These are phyloP conservation scores for Cyberlindnera samutprakarnensis DNA, from an alignment of 805 yeast species.

Conservation along the genomic window DNA sequence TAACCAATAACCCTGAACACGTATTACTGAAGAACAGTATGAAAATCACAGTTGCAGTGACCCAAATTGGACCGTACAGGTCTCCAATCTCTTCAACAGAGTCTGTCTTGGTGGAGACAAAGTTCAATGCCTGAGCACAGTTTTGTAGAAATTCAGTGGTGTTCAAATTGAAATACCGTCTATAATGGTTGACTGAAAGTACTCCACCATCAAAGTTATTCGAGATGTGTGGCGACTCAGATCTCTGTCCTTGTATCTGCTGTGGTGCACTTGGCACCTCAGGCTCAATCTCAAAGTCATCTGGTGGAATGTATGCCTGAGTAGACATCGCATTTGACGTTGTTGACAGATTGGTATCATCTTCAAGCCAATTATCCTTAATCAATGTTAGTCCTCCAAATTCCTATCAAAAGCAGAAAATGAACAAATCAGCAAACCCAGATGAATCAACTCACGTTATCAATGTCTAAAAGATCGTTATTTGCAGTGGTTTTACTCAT, in stretches of 20 bases:
- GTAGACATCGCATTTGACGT: constrained; percentile 5
- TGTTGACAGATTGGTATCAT: constrained; percentile 16
- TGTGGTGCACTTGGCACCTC: constrained; percentile 1
- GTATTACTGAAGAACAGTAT: constrained; percentile 71
- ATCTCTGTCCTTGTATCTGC: neutral
- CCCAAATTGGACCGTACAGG: constrained; percentile 87
- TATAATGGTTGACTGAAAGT: constrained; percentile 51
- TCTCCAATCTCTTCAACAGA: constrained; percentile 47
- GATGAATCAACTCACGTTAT: constrained; percentile 2
- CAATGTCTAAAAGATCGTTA: constrained; percentile 10
- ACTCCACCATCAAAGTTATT: constrained; percentile 33
- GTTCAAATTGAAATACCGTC: constrained; percentile 62
- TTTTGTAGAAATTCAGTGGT: constrained; percentile 53
- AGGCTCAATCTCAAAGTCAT: constrained; percentile 14
- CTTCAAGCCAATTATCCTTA: constrained; percentile 17
- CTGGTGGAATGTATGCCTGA: constrained; percentile 29
- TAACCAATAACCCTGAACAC: constrained; percentile 55
- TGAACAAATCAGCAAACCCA: neutral
- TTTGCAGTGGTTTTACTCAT: too few species aligned
- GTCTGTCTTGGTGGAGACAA: constrained; percentile 40
- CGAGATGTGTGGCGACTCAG: constrained; percentile 5
- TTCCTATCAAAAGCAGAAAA: neutral
- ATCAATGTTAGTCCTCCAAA: constrained; percentile 3
- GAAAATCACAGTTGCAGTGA: constrained; percentile 73
- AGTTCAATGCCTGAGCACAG: constrained; percentile 50